Base-by-base conservation (phyloP, 192 early-diverging fungal genomes). In the Coemansia sp. region DNA sequence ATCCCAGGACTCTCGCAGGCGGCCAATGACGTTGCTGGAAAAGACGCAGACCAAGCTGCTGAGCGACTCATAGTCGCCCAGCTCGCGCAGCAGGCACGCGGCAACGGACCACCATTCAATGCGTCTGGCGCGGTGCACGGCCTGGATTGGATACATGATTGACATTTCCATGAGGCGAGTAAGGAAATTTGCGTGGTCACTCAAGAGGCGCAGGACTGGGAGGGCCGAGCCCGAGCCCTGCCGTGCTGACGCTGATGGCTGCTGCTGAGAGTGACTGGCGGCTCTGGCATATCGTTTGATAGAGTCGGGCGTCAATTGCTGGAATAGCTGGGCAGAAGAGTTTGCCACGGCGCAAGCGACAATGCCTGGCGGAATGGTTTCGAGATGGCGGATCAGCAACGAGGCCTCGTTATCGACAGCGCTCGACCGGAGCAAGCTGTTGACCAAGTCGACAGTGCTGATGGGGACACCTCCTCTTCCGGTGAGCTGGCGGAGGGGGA, bases 1-100 rank as follows among this genome's bases (percentile, higher is more conserved):
- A 3, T 63, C 60, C 72, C 72, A 75, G 8, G 72, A 51, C 17
- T 63, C 60, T 30, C 49, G 48, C 42, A 68, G 41, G 22, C 72
- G 60, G 36, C 41, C 54, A 3, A 68, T 53, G 8, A 52, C 32
- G 5, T 65, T 57, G 42, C 65, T 49, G 13, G 65, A 64, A 38
- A 75, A 68, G 25, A 64, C 72, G 53, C 72, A 75, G 15, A 63
- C 53, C 52, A 75, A 49, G 43, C 72, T 68, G 53, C 58, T 75
- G 13, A 68, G 56, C 31, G 72, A 68, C 49, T 75, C 72, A 57
- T 75, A 75, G 56, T 75, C 72, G 58, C 72, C 72, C 47, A 75
- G 61, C 50, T 75, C 72, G 53, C 72, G 72, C 23, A 68, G 15
- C 13, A 75, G 53, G 31, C 65, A 68, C 0, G 59, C 57, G 4